Evolutionary conservation across 495 filamentous ascomycete genomes (phyloP), one percentile per base, ranked within the genome.

Genomic region (Podospora fimiseda): DNA sequence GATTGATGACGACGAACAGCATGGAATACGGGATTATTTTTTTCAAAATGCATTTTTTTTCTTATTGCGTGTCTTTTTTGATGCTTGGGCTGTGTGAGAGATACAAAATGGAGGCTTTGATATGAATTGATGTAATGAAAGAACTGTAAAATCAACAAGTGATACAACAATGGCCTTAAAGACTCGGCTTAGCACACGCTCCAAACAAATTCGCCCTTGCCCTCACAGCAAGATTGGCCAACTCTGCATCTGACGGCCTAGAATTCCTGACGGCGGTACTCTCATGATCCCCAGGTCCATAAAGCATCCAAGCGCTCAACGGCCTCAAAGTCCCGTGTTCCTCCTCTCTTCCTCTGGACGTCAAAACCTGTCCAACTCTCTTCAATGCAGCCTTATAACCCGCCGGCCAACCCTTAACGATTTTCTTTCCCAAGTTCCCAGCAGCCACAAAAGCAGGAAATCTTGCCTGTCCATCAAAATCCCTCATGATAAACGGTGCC

Each of bases 261-360:
- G n/a, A n/a, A n/a, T n/a, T n/a, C n/a, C n/a, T n/a, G n/a, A n/a
- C n/a, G n/a, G n/a, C n/a, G n/a, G n/a, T n/a, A n/a, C n/a, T n/a
- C 22, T 56, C 46, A 27, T 58, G 51, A 18, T 49, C 36, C 20
- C 55, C 21, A 7, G 64, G 64, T 16, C 61, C 64, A 51, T 60
- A 67, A 23, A 64, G 21, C 64, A 64, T 57, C 65, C 65, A 68
- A 11, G 58, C 54, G 21, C 53, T 58, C 43, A 65, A 49, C 37
- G 65, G 65, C 50, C 49, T 49, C 23, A 65, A 16, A 43, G 62
- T 59, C 11, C 50, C 57, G 22, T 68, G 62, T 9, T 9, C 19
- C 7, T 14, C 40, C 3, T 43, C 24, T 8, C 58, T 45, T 23
- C 40, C 43, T 19, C 43, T 33, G 24, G 46, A 6, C 7, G 22